phyloP scores from a whole-genome alignment of 805 yeast genomes.

The Spencermartinsiella europaea region DNA sequence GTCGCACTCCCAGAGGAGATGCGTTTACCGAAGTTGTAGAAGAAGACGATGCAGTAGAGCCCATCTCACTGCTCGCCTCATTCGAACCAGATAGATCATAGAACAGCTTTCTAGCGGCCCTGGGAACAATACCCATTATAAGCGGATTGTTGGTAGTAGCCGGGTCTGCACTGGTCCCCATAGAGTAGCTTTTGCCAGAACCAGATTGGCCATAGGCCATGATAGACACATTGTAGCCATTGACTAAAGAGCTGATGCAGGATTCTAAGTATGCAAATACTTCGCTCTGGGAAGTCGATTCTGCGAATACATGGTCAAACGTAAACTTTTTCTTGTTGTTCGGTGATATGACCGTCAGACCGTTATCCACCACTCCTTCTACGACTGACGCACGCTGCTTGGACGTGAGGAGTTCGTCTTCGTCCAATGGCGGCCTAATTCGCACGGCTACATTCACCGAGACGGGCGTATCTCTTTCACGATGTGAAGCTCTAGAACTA shows the following conservation, averaged over 20 bases:
- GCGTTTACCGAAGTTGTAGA: neutral
- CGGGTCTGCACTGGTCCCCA: slow-evolving; percentile 35
- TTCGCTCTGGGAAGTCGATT: slow-evolving; percentile 18
- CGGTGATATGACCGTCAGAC: slow-evolving; percentile 2
- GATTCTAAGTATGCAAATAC: slow-evolving; percentile 14
- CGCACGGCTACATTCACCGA: slow-evolving; percentile 4
- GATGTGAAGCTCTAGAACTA: neutral
- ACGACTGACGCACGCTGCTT: neutral
- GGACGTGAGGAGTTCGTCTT: neutral
- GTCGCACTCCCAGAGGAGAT: neutral
- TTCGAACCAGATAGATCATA: slow-evolving; percentile 1
- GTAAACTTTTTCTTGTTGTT: slow-evolving; percentile 14
- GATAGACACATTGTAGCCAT: slow-evolving; percentile 25
- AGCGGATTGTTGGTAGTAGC: slow-evolving; percentile 38
- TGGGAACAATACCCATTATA: slow-evolving; percentile 57
- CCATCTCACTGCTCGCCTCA: neutral
- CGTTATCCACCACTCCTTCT: neutral
- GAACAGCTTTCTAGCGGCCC: slow-evolving; percentile 21
- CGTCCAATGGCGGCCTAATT: slow-evolving; percentile 1
- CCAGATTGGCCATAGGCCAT: slow-evolving; percentile 35
- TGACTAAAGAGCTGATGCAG: slow-evolving; percentile 12
- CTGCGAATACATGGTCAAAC: slow-evolving; percentile 21
- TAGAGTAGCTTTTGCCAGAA: slow-evolving; percentile 34
- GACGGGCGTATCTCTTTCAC: neutral
- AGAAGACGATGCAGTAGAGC: neutral